Evolutionary conservation across 768 basidiomycete genomes (phyloP).

Genomic region (Cyathus striatus): DNA sequence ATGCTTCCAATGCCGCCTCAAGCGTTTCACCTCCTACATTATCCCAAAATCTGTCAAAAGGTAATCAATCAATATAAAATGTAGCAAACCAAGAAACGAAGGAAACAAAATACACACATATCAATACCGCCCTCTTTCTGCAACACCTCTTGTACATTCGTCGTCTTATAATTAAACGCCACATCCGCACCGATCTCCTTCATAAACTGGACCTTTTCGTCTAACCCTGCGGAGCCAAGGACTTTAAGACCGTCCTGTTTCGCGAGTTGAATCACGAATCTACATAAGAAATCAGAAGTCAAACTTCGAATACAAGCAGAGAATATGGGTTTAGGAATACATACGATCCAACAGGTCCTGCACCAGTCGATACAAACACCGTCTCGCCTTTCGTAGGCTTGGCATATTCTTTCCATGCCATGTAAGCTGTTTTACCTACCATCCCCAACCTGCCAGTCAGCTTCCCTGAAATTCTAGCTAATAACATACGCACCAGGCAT

Average conservation of each 20-base stretch:
- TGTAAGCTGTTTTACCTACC: constrained; percentile 32
- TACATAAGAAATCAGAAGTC: too few relatives aligned
- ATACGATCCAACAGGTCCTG: constrained; percentile 61
- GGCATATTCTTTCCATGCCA: constrained; percentile 35
- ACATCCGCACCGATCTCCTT: constrained; percentile 61
- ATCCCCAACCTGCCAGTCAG: not conserved
- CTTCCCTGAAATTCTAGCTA: too few relatives aligned
- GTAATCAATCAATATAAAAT: not conserved
- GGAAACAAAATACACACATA: constrained; percentile 26
- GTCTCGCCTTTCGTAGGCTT: constrained; percentile 34
- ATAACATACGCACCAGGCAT: constrained; percentile 40
- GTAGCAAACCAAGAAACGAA: not conserved
- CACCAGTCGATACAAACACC: constrained; percentile 35
- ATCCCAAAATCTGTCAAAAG: constrained; percentile 40
- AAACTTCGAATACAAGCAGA: too few relatives aligned
- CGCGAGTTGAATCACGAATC: constrained; percentile 46
- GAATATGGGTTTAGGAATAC: too few relatives aligned
- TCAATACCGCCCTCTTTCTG: constrained; percentile 47
- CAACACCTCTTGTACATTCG: constrained; percentile 44
- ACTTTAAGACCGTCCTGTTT: constrained; percentile 55
- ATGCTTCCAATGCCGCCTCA: constrained; percentile 46
- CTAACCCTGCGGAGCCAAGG: constrained; percentile 65
- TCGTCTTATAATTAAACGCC: constrained; percentile 72
- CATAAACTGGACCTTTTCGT: constrained; percentile 65
- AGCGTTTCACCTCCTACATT: constrained; percentile 58